A percentile compares a stretch with the other conserved stretches of the same genome.
Conservation (phyloP, 2,329 filamentous ascomycete species). For the Nemania sp. region DNA sequence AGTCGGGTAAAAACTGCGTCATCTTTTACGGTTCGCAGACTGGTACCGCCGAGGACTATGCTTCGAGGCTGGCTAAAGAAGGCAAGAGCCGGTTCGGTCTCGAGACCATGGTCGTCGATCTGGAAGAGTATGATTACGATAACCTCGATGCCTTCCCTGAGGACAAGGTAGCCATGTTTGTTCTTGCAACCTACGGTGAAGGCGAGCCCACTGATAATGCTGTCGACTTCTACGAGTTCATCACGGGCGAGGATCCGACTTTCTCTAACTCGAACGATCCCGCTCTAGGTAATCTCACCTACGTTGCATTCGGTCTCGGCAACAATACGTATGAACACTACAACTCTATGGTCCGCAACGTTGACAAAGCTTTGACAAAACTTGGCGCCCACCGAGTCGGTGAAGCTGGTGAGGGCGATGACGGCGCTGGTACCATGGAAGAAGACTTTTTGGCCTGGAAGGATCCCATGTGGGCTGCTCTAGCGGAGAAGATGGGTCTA, state of each 20-base stretch:
- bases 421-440: slow-evolving; percentile 99
- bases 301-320: slow-evolving; percentile 93
- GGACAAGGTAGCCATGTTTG: slow-evolving; percentile 94
- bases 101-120: slow-evolving; percentile 97
- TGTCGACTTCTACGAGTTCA: slow-evolving; percentile 98
- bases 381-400: slow-evolving; percentile 88
- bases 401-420: slow-evolving; percentile 92
- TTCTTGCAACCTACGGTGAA: slow-evolving; percentile 97
- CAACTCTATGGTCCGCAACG: slow-evolving; percentile 96
- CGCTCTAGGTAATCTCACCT: slow-evolving; percentile 85
- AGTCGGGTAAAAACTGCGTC: slow-evolving; percentile 95
- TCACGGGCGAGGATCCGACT: slow-evolving; percentile 81
- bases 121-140: slow-evolving; percentile 98
- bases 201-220: slow-evolving; percentile 99
- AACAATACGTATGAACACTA: slow-evolving; percentile 99
- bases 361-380: slow-evolving; percentile 83
- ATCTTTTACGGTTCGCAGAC: slow-evolving; percentile 99
- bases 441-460: slow-evolving; percentile 99
- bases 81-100: slow-evolving; percentile 95
- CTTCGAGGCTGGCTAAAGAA: slow-evolving; percentile 94
- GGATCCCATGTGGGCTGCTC: slow-evolving; percentile 95
- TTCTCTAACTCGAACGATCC: slow-evolving; percentile 83
- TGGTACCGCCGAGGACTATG: slow-evolving; percentile 98
- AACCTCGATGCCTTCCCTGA: slow-evolving; percentile 89
- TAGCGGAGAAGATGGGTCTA: slow-evolving; percentile 84